Conservation (phyloP, 805 yeast species). For the Metschnikowia dekortorum region DNA sequence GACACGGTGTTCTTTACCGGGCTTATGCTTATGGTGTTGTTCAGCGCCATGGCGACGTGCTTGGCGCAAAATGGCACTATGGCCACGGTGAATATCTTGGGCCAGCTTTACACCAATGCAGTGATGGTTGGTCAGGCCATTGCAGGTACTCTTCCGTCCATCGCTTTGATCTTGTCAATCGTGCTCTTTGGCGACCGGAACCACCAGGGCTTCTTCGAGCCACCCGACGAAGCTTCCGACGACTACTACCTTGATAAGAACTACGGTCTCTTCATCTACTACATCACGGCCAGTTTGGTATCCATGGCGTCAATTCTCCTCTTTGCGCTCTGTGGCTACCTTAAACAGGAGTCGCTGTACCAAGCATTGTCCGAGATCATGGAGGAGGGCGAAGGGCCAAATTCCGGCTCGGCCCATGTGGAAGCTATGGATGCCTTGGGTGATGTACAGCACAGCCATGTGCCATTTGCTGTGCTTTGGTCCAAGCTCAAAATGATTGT, state of each 20-base stretch:
- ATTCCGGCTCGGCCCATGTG: neutral
- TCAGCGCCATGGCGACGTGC: slow-evolving; percentile 73
- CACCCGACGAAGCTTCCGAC: slow-evolving; percentile 12
- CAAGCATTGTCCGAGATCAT: slow-evolving; percentile 14
- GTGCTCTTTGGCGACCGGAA: slow-evolving; percentile 33
- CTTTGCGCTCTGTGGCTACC: slow-evolving; percentile 31
- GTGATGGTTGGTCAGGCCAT: slow-evolving; percentile 93
- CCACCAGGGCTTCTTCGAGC: slow-evolving; percentile 10
- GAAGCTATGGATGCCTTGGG: slow-evolving; percentile 5
- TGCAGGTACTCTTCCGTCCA: slow-evolving; percentile 88
- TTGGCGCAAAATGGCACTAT: slow-evolving; percentile 85
- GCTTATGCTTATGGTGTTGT: slow-evolving; percentile 58
- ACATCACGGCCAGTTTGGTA: slow-evolving; percentile 48
- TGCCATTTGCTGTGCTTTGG: slow-evolving; percentile 62
- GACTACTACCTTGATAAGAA: slow-evolving; percentile 29
- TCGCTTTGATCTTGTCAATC: slow-evolving; percentile 58
- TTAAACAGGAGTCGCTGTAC: slow-evolving; percentile 22
- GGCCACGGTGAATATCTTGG: slow-evolving; percentile 77
- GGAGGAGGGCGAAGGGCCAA: slow-evolving; percentile 6
- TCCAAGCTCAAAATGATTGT: slow-evolving; percentile 59
- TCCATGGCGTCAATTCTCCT: slow-evolving; percentile 39
- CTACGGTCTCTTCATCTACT: slow-evolving; percentile 42
- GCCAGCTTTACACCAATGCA: slow-evolving; percentile 77
- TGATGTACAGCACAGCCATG: slow-evolving; percentile 29
- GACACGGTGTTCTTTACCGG: slow-evolving; percentile 43